Evolutionary conservation across 2,329 filamentous ascomycete genomes (phyloP), one percentile per base, ranked within the genome.

Genomic region (Sporothrix phasma): DNA sequence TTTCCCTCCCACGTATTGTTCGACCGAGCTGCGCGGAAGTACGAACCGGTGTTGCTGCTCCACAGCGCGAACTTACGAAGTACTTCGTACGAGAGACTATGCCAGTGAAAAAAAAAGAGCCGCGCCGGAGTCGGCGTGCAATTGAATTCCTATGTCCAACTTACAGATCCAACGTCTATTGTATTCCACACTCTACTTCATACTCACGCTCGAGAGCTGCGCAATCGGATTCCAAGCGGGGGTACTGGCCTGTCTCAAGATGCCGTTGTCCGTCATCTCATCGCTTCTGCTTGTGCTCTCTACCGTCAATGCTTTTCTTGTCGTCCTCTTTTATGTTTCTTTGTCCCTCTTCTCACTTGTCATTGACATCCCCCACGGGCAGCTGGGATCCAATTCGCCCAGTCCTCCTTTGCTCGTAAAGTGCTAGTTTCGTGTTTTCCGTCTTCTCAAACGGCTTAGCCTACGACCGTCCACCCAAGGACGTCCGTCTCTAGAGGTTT

Each of bases 31-130:
- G 37, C 41, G 56, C 59, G 59, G 59, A 61, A 61, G 31, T 61
- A 61, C 59, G 59, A 61, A 49, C 47, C 61, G 37, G 47, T 47
- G 31, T 22, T 10, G 22, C 43, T 61, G 37, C 61, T 43, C 47
- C 61, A 62, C 61, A 41, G 10, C 47, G 61, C 61, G 61, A 54
- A 62, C 61, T 54, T 62, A 62, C 61, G 61, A 62, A n/a, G n/a
- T n/a, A n/a, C n/a, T n/a, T n/a, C n/a, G n/a, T n/a, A n/a, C n/a
- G n/a, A n/a, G n/a, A n/a, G n/a, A n/a, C n/a, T n/a, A n/a, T n/a
- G n/a, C n/a, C n/a, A n/a, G n/a, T n/a, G n/a, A n/a, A n/a, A n/a
- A n/a, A n/a, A n/a, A n/a, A n/a, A n/a, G n/a, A n/a, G n/a, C n/a
- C n/a, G 19, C 2, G 41, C 17, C 51, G 31, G 24, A 59, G 47